Percentiles rank a stretch among this genome's conserved stretches.
These are phyloP conservation scores for Pulveroboletus sp. DNA, from an alignment of 768 basidiomycete genomes.

Conservation along the genomic window DNA sequence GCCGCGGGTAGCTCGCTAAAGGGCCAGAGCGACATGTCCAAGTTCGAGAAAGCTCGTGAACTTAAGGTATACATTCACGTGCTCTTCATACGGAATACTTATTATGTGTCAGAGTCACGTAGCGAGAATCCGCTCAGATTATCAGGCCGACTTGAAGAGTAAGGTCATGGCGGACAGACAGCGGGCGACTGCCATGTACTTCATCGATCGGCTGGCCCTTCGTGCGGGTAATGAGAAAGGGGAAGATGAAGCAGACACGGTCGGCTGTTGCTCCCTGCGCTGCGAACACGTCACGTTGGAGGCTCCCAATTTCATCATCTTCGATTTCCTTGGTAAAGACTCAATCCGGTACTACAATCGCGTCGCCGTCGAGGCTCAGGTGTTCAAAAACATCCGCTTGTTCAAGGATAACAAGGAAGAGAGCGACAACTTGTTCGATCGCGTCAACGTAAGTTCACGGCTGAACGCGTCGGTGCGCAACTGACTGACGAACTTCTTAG, in stretches of 20 bases:
- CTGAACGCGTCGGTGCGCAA: not conserved
- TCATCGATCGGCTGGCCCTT: constrained; percentile 94
- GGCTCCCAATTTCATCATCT: constrained; percentile 80
- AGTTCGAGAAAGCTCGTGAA: constrained; percentile 97
- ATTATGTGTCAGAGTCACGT: constrained; percentile 66
- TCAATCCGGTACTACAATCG: constrained; percentile 96
- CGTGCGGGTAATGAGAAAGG: constrained; percentile 99
- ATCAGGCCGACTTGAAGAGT: constrained; percentile 74
- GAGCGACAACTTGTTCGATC: constrained; percentile 89
- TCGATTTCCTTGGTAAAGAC: constrained; percentile 99
- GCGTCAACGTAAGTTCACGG: constrained; percentile 63
- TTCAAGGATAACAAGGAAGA: constrained; percentile 93
- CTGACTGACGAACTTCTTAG: constrained; percentile 39
- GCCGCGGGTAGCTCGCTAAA: constrained; percentile 97
- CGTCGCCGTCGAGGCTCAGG: constrained; percentile 83
- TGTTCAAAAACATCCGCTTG: constrained; percentile 97
- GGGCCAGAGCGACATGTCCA: constrained; percentile 95
- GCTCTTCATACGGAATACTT: not conserved
- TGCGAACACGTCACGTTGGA: constrained; percentile 95
- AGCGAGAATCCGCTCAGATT: constrained; percentile 86
- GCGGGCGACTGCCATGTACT: constrained; percentile 98
- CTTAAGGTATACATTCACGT: constrained; percentile 61
- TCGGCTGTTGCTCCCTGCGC: constrained; percentile 96
- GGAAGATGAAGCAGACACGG: constrained; percentile 98
- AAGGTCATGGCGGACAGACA: constrained; percentile 95